Evolutionary conservation across 495 filamentous ascomycete genomes (phyloP), one percentile per base, ranked within the genome.

Genomic region (Massariosphaeria phaeospora): DNA sequence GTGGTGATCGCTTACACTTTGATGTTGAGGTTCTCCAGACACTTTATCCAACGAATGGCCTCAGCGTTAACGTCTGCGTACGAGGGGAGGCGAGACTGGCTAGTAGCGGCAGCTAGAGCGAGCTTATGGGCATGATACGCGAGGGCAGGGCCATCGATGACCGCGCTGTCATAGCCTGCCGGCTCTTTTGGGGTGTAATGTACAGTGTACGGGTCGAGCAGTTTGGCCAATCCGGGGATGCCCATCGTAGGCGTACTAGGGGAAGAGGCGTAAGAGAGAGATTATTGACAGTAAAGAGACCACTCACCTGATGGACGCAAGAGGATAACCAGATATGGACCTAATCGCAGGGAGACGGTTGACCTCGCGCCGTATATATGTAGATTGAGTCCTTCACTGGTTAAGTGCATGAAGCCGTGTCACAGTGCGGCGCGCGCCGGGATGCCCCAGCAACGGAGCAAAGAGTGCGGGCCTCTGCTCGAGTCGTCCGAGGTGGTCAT

Each of bases 131-230:
- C 48, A 48, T 57, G 45, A 31, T 57, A 61, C 13, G 61, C 61
- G 13, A 64, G 61, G n/a, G 40, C 45, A 10, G 61, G 61, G 3
- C 61, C 61, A 29, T 64, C 61, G n/a, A 64, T 40, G 34, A 52
- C 33, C 11, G 47, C 52, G 6, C 23, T 31, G n/a, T n/a, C n/a
- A 11, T 40, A 30, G 8, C 51, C 45, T 18, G 26, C 18, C 23
- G 57, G 35, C 23, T 56, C 33, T 34, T 42, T 40, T 3, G 24
- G 11, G 1, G 30, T 60, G 38, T 35, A 61, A 31, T 15, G 31
- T 10, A 13, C 24, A 23, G 55, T 57, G 33, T 61, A 64, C 8
- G 57, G 61, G 39, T 64, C 41, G 1, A 64, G 48, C 17, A 20
- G 15, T 3, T 12, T 17, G 23, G 33, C 23, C 12, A 64, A 46